Evolutionary conservation across 306 rosid species (phyloP), one percentile per base, ranked within the genome.

Genomic region (Gleditsia sinensis): DNA sequence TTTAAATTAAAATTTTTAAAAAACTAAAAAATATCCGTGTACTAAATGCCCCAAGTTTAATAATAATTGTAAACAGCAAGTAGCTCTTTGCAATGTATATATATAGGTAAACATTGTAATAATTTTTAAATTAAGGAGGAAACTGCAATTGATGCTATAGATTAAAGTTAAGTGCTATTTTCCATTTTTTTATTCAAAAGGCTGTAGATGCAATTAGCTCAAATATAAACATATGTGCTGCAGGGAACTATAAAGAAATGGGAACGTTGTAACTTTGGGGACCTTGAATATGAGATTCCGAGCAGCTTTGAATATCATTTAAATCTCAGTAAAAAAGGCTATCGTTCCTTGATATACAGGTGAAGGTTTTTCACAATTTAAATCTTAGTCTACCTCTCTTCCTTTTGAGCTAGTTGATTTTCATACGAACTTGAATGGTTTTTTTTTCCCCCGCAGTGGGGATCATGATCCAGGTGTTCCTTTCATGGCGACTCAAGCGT

Each of bases 261-360:
- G 86, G 0, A 9, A 25, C 86, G 76, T 0, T 77, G 86, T 45
- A 50, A 42, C 21, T 13, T 0, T 0, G 0, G 3, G 6, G 56
- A 66, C 37, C 77, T 23, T 73, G 60, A 63, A 19, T 0, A 0
- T 0, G 60, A 71, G 0, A 81, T 81, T 55, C 0, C 0, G 0
- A 23, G 75, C 45, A 74, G 80, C 63, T 48, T 85, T 13, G 75
- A 74, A 53, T 78, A 78, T 74, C 92, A 85, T 62, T 63, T 11
- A 71, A 74, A 63, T 65, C 86, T 85, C 45, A 75, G 79, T 17
- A 17, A 43, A 4, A 77, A 51, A 70, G 85, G 86, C 1, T 85
- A 76, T 21, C 86, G 85, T 28, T 78, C 88, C 32, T 71, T 88
- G 9, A 71, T 86, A 50, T 88, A 83, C 66, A 86, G 89, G 90